Percentiles rank a stretch among this genome's conserved stretches.
Evolutionary conservation across 768 basidiomycete species (phyloP).

Genomic region (Auriculariales sp.): DNA sequence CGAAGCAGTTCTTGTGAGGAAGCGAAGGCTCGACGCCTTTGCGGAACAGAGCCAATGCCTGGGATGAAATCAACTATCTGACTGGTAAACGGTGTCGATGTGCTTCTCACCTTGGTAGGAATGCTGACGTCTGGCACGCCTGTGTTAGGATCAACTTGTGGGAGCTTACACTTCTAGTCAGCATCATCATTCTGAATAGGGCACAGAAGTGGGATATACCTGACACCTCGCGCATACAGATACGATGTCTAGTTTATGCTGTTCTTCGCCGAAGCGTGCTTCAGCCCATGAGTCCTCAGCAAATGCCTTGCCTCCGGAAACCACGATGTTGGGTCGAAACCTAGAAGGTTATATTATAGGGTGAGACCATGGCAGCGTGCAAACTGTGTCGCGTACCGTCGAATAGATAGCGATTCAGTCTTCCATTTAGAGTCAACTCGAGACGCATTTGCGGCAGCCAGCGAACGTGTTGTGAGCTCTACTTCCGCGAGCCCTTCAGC

Average conservation of each 20-base stretch:
- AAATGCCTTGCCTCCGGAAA: slow-evolving; percentile 49
- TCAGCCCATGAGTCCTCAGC: slow-evolving; percentile 58
- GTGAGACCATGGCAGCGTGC: neutral
- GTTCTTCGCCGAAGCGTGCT: slow-evolving; percentile 32
- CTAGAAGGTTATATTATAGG: slow-evolving; percentile 19
- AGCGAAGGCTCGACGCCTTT: slow-evolving; percentile 36
- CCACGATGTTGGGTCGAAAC: slow-evolving; percentile 65
- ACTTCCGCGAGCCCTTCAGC: slow-evolving; percentile 47
- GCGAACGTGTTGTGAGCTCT: slow-evolving; percentile 29
- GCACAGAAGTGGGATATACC: slow-evolving; percentile 25
- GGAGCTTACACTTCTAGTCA: slow-evolving; percentile 32
- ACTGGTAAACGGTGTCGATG: neutral
- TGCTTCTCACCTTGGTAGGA: slow-evolving; percentile 25
- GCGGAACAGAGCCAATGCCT: slow-evolving; percentile 61
- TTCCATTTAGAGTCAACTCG: slow-evolving; percentile 36
- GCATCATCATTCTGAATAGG: slow-evolving; percentile 3
- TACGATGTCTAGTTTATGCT: slow-evolving; percentile 36
- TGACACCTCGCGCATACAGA: slow-evolving; percentile 58
- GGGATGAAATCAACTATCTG: slow-evolving; percentile 15
- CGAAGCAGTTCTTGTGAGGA: slow-evolving; percentile 45
- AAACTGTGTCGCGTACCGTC: slow-evolving; percentile 47
- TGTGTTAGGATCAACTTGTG: slow-evolving; percentile 52
- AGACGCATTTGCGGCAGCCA: slow-evolving; percentile 27
- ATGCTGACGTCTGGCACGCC: slow-evolving; percentile 58
- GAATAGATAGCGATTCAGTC: slow-evolving; percentile 33